These are phyloP conservation scores for Metschnikowia baotianmanensis DNA, from an alignment of 805 yeast genomes.

Conservation along the genomic window DNA sequence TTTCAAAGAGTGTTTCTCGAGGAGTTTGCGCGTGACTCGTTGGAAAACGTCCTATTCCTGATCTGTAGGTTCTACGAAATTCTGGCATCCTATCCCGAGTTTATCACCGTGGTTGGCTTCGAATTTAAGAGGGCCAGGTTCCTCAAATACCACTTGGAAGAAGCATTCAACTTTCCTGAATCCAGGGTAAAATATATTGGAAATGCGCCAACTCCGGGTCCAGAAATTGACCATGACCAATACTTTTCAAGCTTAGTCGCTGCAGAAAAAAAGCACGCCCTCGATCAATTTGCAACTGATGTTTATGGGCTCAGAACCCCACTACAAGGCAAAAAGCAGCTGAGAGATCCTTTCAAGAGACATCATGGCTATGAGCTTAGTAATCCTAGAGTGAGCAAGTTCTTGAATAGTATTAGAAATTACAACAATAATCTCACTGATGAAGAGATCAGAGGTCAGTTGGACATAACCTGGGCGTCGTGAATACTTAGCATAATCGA, in stretches of 20 bases:
- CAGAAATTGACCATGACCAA: slow-evolving; percentile 18
- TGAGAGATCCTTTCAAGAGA: slow-evolving; percentile 57
- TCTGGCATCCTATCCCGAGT: slow-evolving; percentile 45
- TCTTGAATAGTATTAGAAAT: slow-evolving; percentile 9
- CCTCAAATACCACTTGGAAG: slow-evolving; percentile 47
- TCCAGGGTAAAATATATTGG: slow-evolving; percentile 50
- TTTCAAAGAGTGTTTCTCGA: slow-evolving; percentile 46
- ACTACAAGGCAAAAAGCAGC: slow-evolving; percentile 45
- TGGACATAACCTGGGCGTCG: no score
- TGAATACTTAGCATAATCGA: no score
- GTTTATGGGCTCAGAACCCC: slow-evolving; percentile 54
- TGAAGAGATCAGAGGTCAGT: slow-evolving; percentile 1
- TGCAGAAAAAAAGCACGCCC: slow-evolving; percentile 54
- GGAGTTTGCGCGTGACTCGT: slow-evolving; percentile 76
- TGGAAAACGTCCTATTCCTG: slow-evolving; percentile 70
- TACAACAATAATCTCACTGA: neutral
- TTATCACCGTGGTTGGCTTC: slow-evolving; percentile 64
- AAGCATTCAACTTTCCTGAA: slow-evolving; percentile 44
- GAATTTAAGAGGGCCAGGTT: slow-evolving; percentile 70
- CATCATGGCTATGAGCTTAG: slow-evolving; percentile 34
- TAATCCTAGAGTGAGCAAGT: slow-evolving; percentile 22
- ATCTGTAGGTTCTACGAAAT: slow-evolving; percentile 51
- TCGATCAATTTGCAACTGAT: slow-evolving; percentile 50
- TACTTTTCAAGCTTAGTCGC: slow-evolving; percentile 49
- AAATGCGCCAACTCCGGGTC: slow-evolving; percentile 50